A percentile compares a stretch with the other conserved stretches of the same genome.
Evolutionary conservation across 768 basidiomycete genomes (phyloP).

Genomic region (Strobilomyces confusus): DNA sequence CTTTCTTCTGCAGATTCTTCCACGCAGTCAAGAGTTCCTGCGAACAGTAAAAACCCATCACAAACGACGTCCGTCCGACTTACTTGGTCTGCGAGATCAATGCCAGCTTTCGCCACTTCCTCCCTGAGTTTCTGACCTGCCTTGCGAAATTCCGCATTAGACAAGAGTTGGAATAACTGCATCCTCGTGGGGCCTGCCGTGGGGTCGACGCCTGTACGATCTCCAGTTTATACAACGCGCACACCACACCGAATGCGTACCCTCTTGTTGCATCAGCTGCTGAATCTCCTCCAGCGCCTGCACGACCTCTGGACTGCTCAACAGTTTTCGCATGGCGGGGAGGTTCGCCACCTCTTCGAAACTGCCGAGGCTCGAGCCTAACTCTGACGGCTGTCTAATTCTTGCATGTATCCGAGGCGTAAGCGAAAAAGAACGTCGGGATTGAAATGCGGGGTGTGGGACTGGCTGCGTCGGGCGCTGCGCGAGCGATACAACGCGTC

Average conservation of each 20-base stretch:
- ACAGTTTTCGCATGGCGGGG: slow-evolving; percentile 43
- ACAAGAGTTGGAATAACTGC: slow-evolving; percentile 52
- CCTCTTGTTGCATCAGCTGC: slow-evolving; percentile 45
- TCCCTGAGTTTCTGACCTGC: slow-evolving; percentile 43
- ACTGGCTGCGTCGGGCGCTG: slow-evolving; percentile 15
- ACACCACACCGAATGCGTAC: slow-evolving; percentile 23
- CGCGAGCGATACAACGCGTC: slow-evolving; percentile 12
- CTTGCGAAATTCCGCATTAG: slow-evolving; percentile 49
- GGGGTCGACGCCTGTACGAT: slow-evolving; percentile 44
- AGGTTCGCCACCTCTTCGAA: slow-evolving; percentile 41
- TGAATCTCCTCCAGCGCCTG: slow-evolving; percentile 43
- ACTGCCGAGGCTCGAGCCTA: slow-evolving; percentile 34
- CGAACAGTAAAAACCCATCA: not conserved
- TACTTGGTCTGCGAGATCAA: slow-evolving; percentile 57
- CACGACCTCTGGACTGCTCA: slow-evolving; percentile 47
- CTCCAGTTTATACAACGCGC: not conserved
- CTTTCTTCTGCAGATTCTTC: slow-evolving; percentile 33
- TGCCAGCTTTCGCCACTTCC: slow-evolving; percentile 54
- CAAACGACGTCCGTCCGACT: slow-evolving; percentile 8
- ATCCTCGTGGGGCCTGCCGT: slow-evolving; percentile 44
- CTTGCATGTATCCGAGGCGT: slow-evolving; percentile 29
- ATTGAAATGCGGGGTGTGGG: slow-evolving; percentile 6
- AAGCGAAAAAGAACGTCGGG: slow-evolving; percentile 28
- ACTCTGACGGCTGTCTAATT: slow-evolving; percentile 27
- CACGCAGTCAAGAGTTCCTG: slow-evolving; percentile 46